Evolutionary conservation across 768 basidiomycete genomes (phyloP), one percentile per base, ranked within the genome.

Genomic region (Podaxis sp.): DNA sequence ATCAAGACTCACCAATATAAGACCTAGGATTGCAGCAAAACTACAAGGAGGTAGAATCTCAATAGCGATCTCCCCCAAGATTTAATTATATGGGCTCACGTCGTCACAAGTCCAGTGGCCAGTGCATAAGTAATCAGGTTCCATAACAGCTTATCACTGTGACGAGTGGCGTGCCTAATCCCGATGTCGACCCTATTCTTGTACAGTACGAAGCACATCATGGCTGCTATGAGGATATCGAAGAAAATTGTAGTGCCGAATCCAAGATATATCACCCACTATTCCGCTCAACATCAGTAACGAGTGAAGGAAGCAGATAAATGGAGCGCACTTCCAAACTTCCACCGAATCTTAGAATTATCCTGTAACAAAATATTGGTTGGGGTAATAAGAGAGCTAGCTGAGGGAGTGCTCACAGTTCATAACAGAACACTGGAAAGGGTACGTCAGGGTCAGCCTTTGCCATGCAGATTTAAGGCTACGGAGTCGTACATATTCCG

Each of bases 131-230:
- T 46, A 6, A 46, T 46, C 44, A 46, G 20, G 20, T 46, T 46
- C 44, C 7, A 69, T 1, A 75, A 59, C 11, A 75, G 69, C 8
- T 62, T 64, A 65, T 73, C 71, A 37, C 68, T 71, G 66, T 71
- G 26, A 41, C 28, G 22, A 22, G 37, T 56, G 48, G 58, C 66
- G 1, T 58, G 71, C 65, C 66, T 66, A 33, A 67, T 69, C 22
- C 68, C 51, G 30, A 63, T 58, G 6, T 63, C 73, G 6, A 65
- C 66, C 38, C 68, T 68, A 51, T 71, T 70, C 66, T 71, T 73
- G 50, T 74, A 67, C 20, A 76, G 56, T 20, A 76, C 66, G 30
- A 75, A 22, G 49, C 75, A 76, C 73, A 75, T 74, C 37, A 70
- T 70, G 3, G 66, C 67, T 3, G 75, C 73, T 40, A 75, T 76